Percentiles rank a stretch among this genome's conserved stretches.
These are phyloP conservation scores for Erythrobasidium hasegawianum DNA, from an alignment of 1,284 basidiomycete species.

Conservation along the genomic window DNA sequence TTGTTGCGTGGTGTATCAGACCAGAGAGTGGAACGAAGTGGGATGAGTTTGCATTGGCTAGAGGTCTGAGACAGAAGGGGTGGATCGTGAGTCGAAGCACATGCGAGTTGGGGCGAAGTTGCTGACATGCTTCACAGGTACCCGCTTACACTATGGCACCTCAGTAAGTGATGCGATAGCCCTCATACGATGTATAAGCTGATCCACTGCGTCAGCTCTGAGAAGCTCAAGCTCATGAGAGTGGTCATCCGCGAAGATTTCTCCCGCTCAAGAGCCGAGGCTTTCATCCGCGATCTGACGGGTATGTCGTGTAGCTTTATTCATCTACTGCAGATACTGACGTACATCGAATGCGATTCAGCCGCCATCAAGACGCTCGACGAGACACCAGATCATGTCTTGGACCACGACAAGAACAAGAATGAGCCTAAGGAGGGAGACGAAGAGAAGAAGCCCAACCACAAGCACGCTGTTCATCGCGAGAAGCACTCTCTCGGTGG, in stretches of 20 bases:
- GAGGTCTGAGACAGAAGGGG: constrained; percentile 40
- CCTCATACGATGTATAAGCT: background rate
- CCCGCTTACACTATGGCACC: constrained; percentile 44
- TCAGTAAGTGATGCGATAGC: constrained; percentile 9
- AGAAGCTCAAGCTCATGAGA: constrained; percentile 46
- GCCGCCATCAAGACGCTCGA: constrained; percentile 38
- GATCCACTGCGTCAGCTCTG: constrained; percentile 30
- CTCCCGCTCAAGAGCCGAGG: constrained; percentile 41
- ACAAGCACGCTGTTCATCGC: constrained; percentile 35
- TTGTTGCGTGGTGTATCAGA: constrained; percentile 46
- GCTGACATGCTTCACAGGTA: background rate
- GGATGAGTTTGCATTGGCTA: constrained; percentile 43
- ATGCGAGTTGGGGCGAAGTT: too few species aligned
- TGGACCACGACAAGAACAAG: constrained; percentile 26
- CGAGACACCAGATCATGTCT: constrained; percentile 36
- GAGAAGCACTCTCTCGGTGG: constrained; percentile 45
- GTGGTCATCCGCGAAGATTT: constrained; percentile 48
- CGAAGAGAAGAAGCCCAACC: constrained; percentile 24
- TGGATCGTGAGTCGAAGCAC: constrained; percentile 45
- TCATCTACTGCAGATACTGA: background rate
- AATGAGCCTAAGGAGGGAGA: constrained; percentile 18
- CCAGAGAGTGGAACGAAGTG: constrained; percentile 28
- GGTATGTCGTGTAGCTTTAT: constrained; percentile 1
- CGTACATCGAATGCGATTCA: background rate
- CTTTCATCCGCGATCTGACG: constrained; percentile 44